These are phyloP conservation scores for Metschnikowia continentalis DNA, from an alignment of 805 yeast genomes.

Conservation along the genomic window DNA sequence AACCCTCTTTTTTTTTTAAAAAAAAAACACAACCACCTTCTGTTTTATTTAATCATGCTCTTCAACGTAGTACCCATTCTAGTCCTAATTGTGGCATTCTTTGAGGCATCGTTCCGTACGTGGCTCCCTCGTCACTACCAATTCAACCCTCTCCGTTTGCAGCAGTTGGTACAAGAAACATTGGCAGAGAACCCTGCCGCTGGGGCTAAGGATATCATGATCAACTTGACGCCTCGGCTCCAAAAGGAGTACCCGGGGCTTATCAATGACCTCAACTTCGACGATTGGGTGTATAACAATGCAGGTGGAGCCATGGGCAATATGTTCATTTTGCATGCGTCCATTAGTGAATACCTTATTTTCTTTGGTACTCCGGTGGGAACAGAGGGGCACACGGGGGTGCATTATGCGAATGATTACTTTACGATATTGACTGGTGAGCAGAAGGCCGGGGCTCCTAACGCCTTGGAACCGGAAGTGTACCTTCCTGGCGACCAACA, in stretches of 20 bases:
- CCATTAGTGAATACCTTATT: constrained; percentile 87
- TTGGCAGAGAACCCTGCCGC: constrained; percentile 51
- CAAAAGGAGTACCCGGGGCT: constrained; percentile 61
- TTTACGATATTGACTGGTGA: constrained; percentile 84
- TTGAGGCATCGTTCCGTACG: constrained; percentile 44
- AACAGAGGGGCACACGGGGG: constrained; percentile 94
- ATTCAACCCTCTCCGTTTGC: constrained; percentile 65
- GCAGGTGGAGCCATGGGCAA: constrained; percentile 99
- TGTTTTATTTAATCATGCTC: too few species aligned
- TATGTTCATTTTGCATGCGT: constrained; percentile 93
- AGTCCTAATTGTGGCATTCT: constrained; percentile 26
- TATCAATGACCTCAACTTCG: constrained; percentile 66
- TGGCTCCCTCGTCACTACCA: constrained; percentile 71
- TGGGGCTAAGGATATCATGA: constrained; percentile 59
- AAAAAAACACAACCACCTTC: too few species aligned
- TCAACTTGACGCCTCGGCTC: constrained; percentile 48
- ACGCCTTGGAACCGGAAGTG: constrained; percentile 59
- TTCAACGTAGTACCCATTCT: constrained; percentile 18
- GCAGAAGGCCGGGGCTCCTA: constrained; percentile 68
- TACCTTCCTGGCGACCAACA: constrained; percentile 86
- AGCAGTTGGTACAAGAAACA: constrained; percentile 52
- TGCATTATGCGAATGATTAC: constrained; percentile 96
- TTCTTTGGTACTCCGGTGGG: constrained; percentile 92
- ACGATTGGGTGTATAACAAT: constrained; percentile 94
- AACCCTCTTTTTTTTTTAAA: too few species aligned